phyloP scores from a whole-genome alignment of 2,329 filamentous ascomycete genomes.

The Fulvia fulva region DNA sequence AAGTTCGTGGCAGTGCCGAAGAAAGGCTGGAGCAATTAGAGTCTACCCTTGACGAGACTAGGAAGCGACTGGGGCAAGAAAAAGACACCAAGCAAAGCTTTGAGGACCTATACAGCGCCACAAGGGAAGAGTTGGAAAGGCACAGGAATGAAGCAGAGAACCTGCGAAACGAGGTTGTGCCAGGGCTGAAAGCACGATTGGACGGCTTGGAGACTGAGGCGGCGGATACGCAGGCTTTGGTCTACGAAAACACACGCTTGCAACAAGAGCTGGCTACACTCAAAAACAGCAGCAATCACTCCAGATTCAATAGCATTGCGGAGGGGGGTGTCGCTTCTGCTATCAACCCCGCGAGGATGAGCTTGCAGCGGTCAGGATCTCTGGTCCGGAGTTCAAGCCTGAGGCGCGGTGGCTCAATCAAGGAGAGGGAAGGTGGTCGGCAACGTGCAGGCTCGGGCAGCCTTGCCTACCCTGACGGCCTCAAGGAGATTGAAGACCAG shows the following conservation, averaged over 20 bases:
- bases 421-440: constrained; percentile 35
- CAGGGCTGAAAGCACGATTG: constrained; percentile 69
- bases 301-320: constrained; percentile 57
- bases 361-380: constrained; percentile 51
- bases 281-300: constrained; percentile 44
- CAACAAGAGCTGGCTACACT: constrained; percentile 78
- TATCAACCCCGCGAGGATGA: constrained; percentile 31
- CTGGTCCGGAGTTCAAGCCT: constrained; percentile 52
- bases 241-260: constrained; percentile 78
- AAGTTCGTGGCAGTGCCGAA: constrained; percentile 39
- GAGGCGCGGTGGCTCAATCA: constrained; percentile 33
- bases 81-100: constrained; percentile 86
- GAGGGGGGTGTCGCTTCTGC: constrained; percentile 49
- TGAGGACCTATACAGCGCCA: constrained; percentile 80
- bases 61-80: constrained; percentile 78
- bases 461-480: constrained; percentile 31
- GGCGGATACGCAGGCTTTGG: constrained; percentile 65
- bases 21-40: constrained; percentile 74
- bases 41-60: constrained; percentile 72
- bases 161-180: constrained; percentile 81
- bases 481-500: constrained; percentile 92
- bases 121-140: constrained; percentile 76
- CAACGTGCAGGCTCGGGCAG: constrained; percentile 42
- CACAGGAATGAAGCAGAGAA: constrained; percentile 88
- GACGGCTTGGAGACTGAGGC: constrained; percentile 75